These are phyloP conservation scores for Colletotrichum australisinense DNA, from an alignment of 2,329 filamentous ascomycete genomes.

Conservation along the genomic window DNA sequence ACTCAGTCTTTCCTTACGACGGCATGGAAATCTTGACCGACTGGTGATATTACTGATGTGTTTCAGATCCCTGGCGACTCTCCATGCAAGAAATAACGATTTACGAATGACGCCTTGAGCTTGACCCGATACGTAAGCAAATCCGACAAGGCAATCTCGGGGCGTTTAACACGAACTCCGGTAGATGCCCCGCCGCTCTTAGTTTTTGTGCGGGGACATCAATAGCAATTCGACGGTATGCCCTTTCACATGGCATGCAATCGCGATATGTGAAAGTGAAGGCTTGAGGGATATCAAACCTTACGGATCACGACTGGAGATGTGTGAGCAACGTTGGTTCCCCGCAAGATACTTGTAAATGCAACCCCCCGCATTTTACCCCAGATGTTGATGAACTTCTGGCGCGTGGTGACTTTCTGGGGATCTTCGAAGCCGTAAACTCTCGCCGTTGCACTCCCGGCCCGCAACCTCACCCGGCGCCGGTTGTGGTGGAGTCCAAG, in stretches of 20 bases:
- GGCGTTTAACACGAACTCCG: neutral
- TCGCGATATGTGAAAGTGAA: neutral
- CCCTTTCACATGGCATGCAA: neutral
- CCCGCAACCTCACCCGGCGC: conserved; percentile 11
- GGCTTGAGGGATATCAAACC: too few species aligned
- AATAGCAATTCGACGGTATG: neutral
- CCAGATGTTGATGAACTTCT: neutral
- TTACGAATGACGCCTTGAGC: neutral
- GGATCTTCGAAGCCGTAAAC: neutral
- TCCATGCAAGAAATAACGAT: neutral
- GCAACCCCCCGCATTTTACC: conserved; percentile 11
- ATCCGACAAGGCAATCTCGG: neutral
- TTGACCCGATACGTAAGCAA: neutral
- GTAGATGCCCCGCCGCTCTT: neutral
- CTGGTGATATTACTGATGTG: neutral
- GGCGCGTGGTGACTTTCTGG: neutral
- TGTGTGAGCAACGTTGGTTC: neutral
- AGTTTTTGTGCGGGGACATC: neutral
- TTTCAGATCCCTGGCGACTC: neutral
- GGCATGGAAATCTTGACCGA: neutral
- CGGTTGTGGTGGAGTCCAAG: neutral
- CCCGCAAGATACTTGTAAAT: neutral
- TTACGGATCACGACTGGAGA: too few species aligned
- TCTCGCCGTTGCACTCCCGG: neutral
- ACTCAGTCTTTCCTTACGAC: rapidly evolving